Evolutionary conservation across 1,284 basidiomycete genomes (phyloP), one percentile per base, ranked within the genome.

Genomic region (Inonotus obliquus): DNA sequence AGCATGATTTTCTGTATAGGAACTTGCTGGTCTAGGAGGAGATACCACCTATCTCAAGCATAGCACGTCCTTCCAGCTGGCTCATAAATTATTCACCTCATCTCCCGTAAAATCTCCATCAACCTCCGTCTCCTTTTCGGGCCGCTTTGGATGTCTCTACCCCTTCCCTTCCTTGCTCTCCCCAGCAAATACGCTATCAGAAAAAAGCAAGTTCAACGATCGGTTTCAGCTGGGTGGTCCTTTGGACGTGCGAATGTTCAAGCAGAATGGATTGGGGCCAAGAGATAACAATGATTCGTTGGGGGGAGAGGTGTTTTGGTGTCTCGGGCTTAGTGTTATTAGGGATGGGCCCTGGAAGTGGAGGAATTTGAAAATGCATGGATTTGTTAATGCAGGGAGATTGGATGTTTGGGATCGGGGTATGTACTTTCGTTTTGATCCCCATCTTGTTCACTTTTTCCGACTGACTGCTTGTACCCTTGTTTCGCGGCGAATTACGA

Each of bases 181-280:
- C 29, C 9, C 51, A 17, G 10, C 21, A 49, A 23, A 89, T 23
- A 90, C 90, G 0, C 71, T 91, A 4, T 81, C 85, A 2, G 80
- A 9, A 82, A 3, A 81, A 84, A 19, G 74, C 80, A 0, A 92
- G 55, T 90, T 92, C 70, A 85, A 82, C 38, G 97, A 99, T 74
- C 84, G 94, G 4, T 96, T 96, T 72, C 95, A 96, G 68, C 81
- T 98, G 0, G 97, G 96, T 29, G 97, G 96, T 0, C 95, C 97
- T 0, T 86, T 90, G n/a, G 92, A 86, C 54, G 80, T 99, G 1
- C 81, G 97, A 27, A 89, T 90, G 64, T 98, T 98, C 79, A 85
- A 85, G 62, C 80, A 85, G 29, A 96, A 94, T 69, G 83, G 89
- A 0, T 79, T 99, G 73, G 97, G 97, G 0, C 87, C 92, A 1